A percentile compares a stretch with the other conserved stretches of the same genome.
Conservation (phyloP, 345 rosid species). For the Combretum micranthum region DNA sequence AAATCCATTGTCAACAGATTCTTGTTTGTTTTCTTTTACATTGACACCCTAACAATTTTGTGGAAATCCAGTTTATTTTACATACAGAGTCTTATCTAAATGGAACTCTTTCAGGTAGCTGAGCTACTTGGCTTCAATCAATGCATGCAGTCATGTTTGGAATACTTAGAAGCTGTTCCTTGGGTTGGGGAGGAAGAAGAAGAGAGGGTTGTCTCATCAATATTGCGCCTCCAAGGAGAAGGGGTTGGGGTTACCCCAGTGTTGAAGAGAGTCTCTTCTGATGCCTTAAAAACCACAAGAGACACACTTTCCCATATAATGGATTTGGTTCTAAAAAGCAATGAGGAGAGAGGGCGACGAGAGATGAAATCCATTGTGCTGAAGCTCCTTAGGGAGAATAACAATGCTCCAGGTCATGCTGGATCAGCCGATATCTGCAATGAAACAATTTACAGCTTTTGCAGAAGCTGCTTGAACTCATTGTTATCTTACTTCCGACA, state of each 20-base stretch:
- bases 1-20: too few relatives aligned
- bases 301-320: conserved; percentile 77
- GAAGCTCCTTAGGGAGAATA: conserved; percentile 85
- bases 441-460: conserved; percentile 56
- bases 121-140: conserved; percentile 65
- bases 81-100: neutral
- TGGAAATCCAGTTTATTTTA: neutral
- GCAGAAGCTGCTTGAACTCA: conserved; percentile 58
- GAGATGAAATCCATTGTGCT: conserved; percentile 84
- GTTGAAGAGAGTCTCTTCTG: conserved; percentile 68
- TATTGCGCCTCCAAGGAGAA: conserved; percentile 60
- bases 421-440: conserved; percentile 53
- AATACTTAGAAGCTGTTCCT: conserved; percentile 96
- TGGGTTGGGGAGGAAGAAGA: conserved; percentile 99
- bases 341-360: conserved; percentile 81
- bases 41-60: too few relatives aligned
- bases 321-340: conserved; percentile 83
- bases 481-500: conserved; percentile 49
- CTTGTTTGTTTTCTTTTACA: too few relatives aligned
- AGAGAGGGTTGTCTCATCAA: conserved; percentile 75
- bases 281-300: conserved; percentile 40
- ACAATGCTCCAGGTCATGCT: conserved; percentile 28
- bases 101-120: conserved; percentile 44
- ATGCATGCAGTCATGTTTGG: conserved; percentile 75
- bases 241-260: conserved; percentile 66